phyloP scores from a whole-genome alignment of 768 basidiomycete species.

The Ramaria sp. region DNA sequence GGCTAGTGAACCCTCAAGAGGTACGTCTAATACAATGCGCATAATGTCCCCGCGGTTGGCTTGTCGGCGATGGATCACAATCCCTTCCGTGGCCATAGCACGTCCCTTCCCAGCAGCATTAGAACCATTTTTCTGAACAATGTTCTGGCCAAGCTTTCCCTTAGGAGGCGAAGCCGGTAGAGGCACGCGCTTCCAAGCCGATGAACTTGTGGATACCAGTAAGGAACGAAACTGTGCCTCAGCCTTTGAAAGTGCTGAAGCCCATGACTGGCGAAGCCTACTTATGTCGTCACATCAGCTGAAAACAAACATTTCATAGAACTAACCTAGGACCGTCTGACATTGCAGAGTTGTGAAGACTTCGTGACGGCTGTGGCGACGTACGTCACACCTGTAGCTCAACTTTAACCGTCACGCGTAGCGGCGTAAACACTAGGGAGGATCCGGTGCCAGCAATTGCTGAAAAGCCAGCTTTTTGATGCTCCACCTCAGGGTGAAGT shows the following conservation, averaged over 20 bases:
- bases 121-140: too few relatives aligned
- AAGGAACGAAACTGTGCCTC: constrained; percentile 71
- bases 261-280: constrained; percentile 80
- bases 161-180: constrained; percentile 16
- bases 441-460: too few relatives aligned
- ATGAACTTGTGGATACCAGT: constrained; percentile 55
- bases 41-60: constrained; percentile 70
- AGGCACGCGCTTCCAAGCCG: constrained; percentile 75
- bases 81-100: constrained; percentile 53
- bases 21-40: constrained; percentile 72
- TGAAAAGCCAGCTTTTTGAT: too few relatives aligned
- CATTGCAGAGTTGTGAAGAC: constrained; percentile 21
- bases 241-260: constrained; percentile 60
- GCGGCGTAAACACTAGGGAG: too few relatives aligned
- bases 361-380: neutral
- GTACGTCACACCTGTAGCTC: neutral
- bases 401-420: neutral
- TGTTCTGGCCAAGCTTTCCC: constrained; percentile 23
- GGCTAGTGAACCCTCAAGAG: constrained; percentile 46
- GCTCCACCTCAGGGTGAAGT: too few relatives aligned
- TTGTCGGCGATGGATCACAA: constrained; percentile 65
- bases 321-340: constrained; percentile 54
- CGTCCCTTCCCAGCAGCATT: constrained; percentile 56
- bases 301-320: neutral
- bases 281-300: neutral